A percentile compares a stretch with the other conserved stretches of the same genome.
These are phyloP conservation scores for Ogataea hybrid DNA, from an alignment of 1,139 yeast genomes.

Conservation along the genomic window DNA sequence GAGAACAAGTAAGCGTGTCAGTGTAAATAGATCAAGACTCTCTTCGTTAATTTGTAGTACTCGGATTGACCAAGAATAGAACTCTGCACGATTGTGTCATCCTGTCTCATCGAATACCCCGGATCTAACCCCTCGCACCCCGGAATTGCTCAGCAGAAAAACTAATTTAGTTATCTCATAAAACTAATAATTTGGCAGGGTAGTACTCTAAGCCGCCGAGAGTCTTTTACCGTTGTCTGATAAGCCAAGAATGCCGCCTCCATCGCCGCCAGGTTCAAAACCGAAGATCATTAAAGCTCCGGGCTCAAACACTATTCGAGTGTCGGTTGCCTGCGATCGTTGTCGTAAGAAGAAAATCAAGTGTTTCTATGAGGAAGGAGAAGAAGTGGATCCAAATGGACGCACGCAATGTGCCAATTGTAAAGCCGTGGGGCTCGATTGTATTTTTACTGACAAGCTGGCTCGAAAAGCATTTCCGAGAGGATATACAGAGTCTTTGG, in stretches of 20 bases:
- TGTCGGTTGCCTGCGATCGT: conserved; percentile 86
- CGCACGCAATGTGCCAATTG: conserved; percentile 56
- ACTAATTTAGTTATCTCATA: conserved; percentile 3
- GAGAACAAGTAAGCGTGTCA: too few relatives aligned
- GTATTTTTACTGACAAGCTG: conserved; percentile 69
- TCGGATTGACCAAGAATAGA: too few relatives aligned
- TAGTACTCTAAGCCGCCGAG: background rate
- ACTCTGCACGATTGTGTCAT: background rate
- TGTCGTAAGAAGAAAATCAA: conserved; percentile 79
- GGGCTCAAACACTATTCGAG: conserved; percentile 54
- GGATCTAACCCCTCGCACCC: conserved; percentile 10
- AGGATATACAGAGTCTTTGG: conserved; percentile 74
- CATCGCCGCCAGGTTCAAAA: conserved; percentile 14
- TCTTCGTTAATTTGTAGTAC: too few relatives aligned
- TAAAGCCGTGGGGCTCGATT: conserved; percentile 57
- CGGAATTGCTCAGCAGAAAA: conserved; percentile 9
- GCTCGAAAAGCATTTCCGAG: conserved; percentile 74
- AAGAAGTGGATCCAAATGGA: conserved; percentile 14
- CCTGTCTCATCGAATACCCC: background rate
- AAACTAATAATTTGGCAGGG: background rate
- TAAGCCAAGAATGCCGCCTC: conserved; percentile 2
- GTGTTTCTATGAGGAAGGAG: conserved; percentile 55
- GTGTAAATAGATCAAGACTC: too few relatives aligned
- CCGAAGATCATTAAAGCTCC: conserved; percentile 61
- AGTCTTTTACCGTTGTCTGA: background rate